Evolutionary conservation across 1,284 basidiomycete genomes (phyloP), one percentile per base, ranked within the genome.

Genomic region (Cystobasidiaceae sp.): DNA sequence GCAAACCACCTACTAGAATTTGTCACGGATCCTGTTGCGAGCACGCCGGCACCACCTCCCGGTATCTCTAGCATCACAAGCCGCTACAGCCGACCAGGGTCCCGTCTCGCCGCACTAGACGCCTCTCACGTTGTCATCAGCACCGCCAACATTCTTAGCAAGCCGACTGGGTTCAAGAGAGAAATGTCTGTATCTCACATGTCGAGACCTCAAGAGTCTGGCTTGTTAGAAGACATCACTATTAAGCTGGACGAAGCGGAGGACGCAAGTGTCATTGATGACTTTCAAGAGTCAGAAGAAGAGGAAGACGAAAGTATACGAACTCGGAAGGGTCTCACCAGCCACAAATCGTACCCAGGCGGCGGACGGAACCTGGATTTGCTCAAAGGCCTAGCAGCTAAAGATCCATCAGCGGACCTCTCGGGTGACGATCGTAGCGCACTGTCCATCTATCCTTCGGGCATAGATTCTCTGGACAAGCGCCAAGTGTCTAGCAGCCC

Each of bases 1-100:
- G 86, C 90, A 0, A 87, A 91, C 65, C 82, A 86, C 71, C 82
- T 97, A 28, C 83, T 97, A 32, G 85, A 85, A 72, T 87, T 93
- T 73, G 86, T 97, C 69, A 89, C 88, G 1, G 94, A 97, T 76
- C 85, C 86, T 8, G 27, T 56, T 17, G 52, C 61, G n/a, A 34
- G 39, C 3, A 43, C 50, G 27, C 51, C 61, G 15, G 33, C 43
- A 8, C 50, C 61, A 9, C 37, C 23, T 30, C 27, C 56, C 6
- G 37, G 37, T 21, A 55, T 37, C 15, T 50, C 63, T 21, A 43
- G 32, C 13, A 55, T 27, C 41, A 45, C 37, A 28, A 48, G 44
- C 17, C 55, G 55, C 17, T 49, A 46, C 15, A 43, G 51, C 17
- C 23, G 28, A 9, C 55, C 57, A 23, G 45, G 51, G 7, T 58